Base-by-base conservation (phyloP, 1,139 yeast genomes). In the Pichia sp. region DNA sequence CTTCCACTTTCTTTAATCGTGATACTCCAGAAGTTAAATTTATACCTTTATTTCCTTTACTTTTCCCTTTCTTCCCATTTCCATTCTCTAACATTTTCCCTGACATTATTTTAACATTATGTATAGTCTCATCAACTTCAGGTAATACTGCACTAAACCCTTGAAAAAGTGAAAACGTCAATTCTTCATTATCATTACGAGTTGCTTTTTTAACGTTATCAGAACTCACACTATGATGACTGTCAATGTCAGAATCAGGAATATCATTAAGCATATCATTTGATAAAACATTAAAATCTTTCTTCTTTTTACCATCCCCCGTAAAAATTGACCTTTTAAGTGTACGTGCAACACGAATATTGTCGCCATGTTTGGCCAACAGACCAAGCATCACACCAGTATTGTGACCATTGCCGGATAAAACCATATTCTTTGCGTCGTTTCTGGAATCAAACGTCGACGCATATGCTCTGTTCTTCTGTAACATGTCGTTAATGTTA, bases 71-170 rank as follows among this genome's bases (percentile, higher is more conserved):
- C 5, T 33, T 31, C 4, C 18, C 20, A 13, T 28, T 22, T 11
- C 15, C 15, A 18, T 22, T 37, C 10, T 31, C 26, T 4, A 44
- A 13, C 27, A 44, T 11, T 19, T 44, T 44, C 1, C 43, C 45
- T 4, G 47, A 41, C 24, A 23, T 33, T 3, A 13, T 24, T 14
- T 39, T 44, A 19, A 44, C 38, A 30, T 47, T 50, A 23, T 53
- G 49, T 21, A 59, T 48, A 25, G 63, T 64, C 47, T 68, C 72
- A 48, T 69, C 62, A 20, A 69, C 59, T 27, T 70, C 70, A 1
- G 77, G 78, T 33, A 73, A 53, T 0, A 74, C 66, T 1, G 85
- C 86, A 49, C 68, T 71, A 53, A 80, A 81, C 0, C 87, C 88
- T 56, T 81, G 86, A 51, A 74, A 78, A 16, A 81, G 60, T 2